Evolutionary conservation across 2,329 filamentous ascomycete species (phyloP).

Genomic region (Diaporthe eres): DNA sequence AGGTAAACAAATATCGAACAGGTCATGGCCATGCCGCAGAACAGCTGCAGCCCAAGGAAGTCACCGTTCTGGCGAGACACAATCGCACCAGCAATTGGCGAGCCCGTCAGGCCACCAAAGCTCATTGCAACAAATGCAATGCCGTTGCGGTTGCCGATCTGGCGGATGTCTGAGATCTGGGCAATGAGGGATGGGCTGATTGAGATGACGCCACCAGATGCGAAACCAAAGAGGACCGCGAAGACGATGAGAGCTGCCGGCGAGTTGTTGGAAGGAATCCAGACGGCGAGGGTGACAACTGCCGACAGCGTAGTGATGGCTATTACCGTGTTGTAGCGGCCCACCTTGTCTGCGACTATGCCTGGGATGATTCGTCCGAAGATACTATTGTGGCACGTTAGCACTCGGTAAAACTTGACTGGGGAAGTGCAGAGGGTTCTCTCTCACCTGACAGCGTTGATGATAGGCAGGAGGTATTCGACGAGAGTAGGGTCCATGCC

Average conservation of each 20-base stretch:
- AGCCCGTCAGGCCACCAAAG: slow-evolving; percentile 71
- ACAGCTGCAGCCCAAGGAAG: slow-evolving; percentile 68
- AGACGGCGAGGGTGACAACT: slow-evolving; percentile 57
- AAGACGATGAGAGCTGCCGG: slow-evolving; percentile 72
- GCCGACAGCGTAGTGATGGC: slow-evolving; percentile 60
- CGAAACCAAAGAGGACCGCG: slow-evolving; percentile 74
- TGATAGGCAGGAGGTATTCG: slow-evolving; percentile 67
- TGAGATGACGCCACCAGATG: slow-evolving; percentile 73
- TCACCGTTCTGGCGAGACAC: slow-evolving; percentile 58
- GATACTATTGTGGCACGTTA: slow-evolving; percentile 53
- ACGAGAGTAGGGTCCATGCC: slow-evolving; percentile 59
- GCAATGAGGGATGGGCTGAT: slow-evolving; percentile 70
- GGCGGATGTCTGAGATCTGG: slow-evolving; percentile 71
- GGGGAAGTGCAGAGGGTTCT: not conserved
- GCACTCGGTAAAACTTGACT: not conserved
- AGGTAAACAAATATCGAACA: slow-evolving; percentile 46
- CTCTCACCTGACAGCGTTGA: slow-evolving; percentile 66
- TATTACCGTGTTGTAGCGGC: slow-evolving; percentile 60
- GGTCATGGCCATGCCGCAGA: slow-evolving; percentile 63
- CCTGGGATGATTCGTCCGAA: slow-evolving; percentile 67
- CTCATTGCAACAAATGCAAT: slow-evolving; percentile 68
- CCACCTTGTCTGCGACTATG: slow-evolving; percentile 58
- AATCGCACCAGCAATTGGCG: slow-evolving; percentile 70
- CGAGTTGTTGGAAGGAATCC: slow-evolving; percentile 55
- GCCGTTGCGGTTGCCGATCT: slow-evolving; percentile 72